Conservation (phyloP, 345 rosid genomes). For the Ceriops decandra region DNA sequence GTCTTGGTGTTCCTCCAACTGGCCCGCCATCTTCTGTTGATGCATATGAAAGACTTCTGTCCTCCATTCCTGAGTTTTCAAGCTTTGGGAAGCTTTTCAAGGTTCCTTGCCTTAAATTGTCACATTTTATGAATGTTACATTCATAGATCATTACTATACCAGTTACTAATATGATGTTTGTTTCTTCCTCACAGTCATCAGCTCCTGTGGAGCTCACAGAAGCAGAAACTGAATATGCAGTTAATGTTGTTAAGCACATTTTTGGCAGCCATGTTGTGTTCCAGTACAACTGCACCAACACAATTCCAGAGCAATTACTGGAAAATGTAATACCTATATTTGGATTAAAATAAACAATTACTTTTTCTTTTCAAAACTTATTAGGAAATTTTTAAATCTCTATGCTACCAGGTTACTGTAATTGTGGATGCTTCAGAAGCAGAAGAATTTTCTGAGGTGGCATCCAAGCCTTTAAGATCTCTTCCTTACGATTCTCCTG, state of each 20-base stretch:
- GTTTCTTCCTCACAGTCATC: constrained; percentile 56
- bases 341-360: background rate
- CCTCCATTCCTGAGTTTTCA: constrained; percentile 77
- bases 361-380: background rate
- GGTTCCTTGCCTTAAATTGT: constrained; percentile 35
- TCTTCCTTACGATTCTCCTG: constrained; percentile 91
- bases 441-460: constrained; percentile 73
- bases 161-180: background rate
- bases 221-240: constrained; percentile 94
- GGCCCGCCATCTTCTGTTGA: constrained; percentile 69
- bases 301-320: constrained; percentile 90
- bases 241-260: constrained; percentile 94
- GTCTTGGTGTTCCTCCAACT: constrained; percentile 68
- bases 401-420: constrained; percentile 64
- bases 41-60: constrained; percentile 76
- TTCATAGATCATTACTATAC: background rate
- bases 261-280: constrained; percentile 76
- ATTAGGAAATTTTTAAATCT: background rate
- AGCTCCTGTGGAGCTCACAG: constrained; percentile 86
- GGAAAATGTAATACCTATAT: constrained; percentile 63
- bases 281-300: constrained; percentile 96
- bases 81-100: constrained; percentile 87
- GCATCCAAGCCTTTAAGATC: constrained; percentile 67
- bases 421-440: constrained; percentile 84
- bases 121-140: background rate